Evolutionary conservation across 306 rosid species (phyloP), one percentile per base, ranked within the genome.

Genomic region (Glycyrrhiza uralensis): DNA sequence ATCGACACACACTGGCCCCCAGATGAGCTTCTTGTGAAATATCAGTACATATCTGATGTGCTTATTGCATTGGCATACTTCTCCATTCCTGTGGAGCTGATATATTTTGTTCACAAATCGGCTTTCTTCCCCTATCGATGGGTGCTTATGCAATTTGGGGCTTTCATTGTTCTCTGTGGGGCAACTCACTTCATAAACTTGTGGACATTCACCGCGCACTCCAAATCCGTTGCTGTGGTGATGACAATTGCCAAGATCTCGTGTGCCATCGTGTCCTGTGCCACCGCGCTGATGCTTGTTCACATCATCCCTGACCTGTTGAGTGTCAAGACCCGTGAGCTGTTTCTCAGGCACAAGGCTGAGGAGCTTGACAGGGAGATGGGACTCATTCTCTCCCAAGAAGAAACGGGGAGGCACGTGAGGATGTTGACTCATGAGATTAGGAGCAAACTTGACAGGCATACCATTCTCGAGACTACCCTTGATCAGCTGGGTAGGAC

Each of bases 141-240:
- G 98, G 98, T 93, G 80, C 98, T 93, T 77, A 84, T 90, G 88
- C 98, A 93, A 85, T 91, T 93, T 69, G 97, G 97, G 65, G 96
- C 98, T 57, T 93, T 93, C 46, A 93, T 93, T 81, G 86, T 93
- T 71, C 98, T 93, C 4, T 93, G 98, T 51, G 98, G 98, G 18
- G 90, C 92, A 50, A 93, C 98, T 30, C 98, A 93, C 77, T 93
- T 93, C 80, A 89, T 93, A 61, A 93, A 75, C 72, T 73, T 90
- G 79, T 93, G 98, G 98, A 91, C 98, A 12, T 90, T 88, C 77
- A 84, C 89, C 6, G 67, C 84, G 74, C 96, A 93, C 81, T 69
- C 97, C 0, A 90, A 90, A 55, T 83, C 85, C 7, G 97, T 93
- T 44, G 96, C 96, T 7, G 75, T 93, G 38, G 90, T 87, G 18